Conservation (phyloP, 495 filamentous ascomycete species). For the Thermothielavioides terrestris region DNA sequence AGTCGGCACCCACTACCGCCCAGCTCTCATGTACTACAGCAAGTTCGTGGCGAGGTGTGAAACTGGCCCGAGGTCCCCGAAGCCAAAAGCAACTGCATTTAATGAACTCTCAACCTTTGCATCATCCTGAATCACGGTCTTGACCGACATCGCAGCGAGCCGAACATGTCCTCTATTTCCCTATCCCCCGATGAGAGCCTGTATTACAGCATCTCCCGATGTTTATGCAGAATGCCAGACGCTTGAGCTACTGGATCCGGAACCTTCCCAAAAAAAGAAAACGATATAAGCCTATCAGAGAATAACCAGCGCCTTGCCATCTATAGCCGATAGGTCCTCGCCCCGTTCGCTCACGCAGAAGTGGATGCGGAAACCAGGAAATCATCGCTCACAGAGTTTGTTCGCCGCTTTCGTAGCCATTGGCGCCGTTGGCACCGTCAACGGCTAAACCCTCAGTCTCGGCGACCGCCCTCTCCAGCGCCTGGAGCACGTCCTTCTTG, state of each 20-base stretch:
- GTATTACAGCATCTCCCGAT: neutral
- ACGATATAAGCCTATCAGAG: no score
- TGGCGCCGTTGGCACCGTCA: slow-evolving; percentile 15
- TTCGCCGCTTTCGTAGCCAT: slow-evolving; percentile 11
- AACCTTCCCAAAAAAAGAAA: neutral
- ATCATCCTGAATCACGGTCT: neutral
- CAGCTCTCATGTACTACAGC: no score
- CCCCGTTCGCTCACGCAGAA: neutral
- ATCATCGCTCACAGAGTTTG: neutral
- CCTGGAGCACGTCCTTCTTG: slow-evolving; percentile 72
- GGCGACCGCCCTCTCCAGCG: slow-evolving; percentile 64
- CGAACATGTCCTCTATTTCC: neutral
- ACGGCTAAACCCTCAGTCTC: slow-evolving; percentile 24
- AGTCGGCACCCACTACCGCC: no score
- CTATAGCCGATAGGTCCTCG: neutral
- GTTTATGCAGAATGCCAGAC: slow-evolving; percentile 1
- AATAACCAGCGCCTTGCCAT: slow-evolving; percentile 3
- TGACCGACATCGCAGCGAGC: neutral
- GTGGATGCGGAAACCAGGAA: neutral
- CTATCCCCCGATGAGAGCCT: neutral
- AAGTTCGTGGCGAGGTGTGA: no score
- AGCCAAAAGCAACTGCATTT: no score
- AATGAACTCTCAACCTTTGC: neutral
- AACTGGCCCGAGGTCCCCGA: no score
- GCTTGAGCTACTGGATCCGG: neutral